A percentile compares a stretch with the other conserved stretches of the same genome.
Conservation (phyloP, 768 basidiomycete genomes). For the Cytidiella melzeri region DNA sequence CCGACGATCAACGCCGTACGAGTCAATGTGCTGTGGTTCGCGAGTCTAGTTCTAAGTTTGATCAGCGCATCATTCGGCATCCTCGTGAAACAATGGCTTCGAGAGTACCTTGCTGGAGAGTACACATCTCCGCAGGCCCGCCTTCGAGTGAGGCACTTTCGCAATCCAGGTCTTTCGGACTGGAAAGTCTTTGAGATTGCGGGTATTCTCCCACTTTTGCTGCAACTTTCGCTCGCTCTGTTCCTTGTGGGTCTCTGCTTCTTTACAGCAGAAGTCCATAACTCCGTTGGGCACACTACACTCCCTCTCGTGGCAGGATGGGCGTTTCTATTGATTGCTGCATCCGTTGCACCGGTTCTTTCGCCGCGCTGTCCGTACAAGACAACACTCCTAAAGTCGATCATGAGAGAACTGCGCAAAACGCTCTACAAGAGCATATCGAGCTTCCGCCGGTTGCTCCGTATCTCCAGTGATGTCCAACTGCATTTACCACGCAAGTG, state of each 20-base stretch:
- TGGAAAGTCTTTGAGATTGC: constrained; percentile 20
- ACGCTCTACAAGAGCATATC: too few species aligned
- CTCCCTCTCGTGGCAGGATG: neutral
- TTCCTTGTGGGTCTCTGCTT: constrained; percentile 15
- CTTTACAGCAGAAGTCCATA: constrained; percentile 7
- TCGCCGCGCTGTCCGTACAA: neutral
- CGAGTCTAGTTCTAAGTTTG: constrained; percentile 16
- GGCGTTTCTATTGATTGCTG: neutral
- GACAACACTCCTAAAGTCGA: neutral
- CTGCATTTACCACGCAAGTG: too few species aligned
- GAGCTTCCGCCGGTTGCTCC: too few species aligned
- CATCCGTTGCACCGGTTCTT: neutral
- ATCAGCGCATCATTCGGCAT: constrained; percentile 18
- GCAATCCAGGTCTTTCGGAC: constrained; percentile 11
- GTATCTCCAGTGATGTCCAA: too few species aligned
- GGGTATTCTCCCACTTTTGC: constrained; percentile 16
- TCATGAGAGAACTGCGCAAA: too few species aligned
- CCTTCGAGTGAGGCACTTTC: constrained; percentile 13
- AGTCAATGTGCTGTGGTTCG: constrained; percentile 20
- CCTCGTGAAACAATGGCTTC: constrained; percentile 21
- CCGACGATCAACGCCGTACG: neutral
- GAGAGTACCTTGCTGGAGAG: constrained; percentile 8
- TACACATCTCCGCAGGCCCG: constrained; percentile 8
- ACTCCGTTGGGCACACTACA: neutral
- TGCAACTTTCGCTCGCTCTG: constrained; percentile 15